Conservation (phyloP, 495 filamentous ascomycete genomes). For the Penicillium angulare region DNA sequence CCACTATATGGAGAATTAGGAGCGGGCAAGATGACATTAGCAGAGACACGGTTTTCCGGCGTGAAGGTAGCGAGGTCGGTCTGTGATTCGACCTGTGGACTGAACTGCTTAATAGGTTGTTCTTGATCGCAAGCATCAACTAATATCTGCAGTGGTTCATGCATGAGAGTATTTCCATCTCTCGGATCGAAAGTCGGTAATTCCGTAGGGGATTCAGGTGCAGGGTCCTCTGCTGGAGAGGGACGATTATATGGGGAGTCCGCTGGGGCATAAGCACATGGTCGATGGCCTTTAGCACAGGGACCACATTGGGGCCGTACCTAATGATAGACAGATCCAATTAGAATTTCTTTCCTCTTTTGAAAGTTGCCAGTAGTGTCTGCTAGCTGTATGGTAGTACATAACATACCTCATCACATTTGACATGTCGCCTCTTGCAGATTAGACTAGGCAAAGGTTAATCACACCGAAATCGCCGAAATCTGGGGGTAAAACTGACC, state of each 20-base stretch:
- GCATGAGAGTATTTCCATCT: background rate
- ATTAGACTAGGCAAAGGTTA: constrained; percentile 19
- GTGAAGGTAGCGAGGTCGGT: background rate
- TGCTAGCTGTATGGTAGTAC: background rate
- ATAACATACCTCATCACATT: constrained; percentile 28
- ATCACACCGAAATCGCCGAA: background rate
- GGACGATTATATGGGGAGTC: background rate
- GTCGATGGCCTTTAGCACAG: constrained; percentile 30
- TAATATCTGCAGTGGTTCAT: constrained; percentile 21
- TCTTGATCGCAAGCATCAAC: constrained; percentile 29
- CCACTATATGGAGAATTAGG: constrained; percentile 6
- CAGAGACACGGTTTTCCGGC: background rate
- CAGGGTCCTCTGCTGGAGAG: background rate
- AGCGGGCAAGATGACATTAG: background rate
- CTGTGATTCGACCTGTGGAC: background rate
- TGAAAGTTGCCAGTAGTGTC: background rate
- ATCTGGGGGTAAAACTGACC: constrained; percentile 16
- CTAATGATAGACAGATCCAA: background rate
- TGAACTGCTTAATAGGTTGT: constrained; percentile 8
- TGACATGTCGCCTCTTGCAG: constrained; percentile 34
- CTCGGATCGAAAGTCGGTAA: background rate
- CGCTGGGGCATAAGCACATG: constrained; percentile 20
- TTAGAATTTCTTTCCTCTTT: background rate
- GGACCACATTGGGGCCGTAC: constrained; percentile 30
- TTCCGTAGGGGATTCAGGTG: background rate